Percentiles rank a stretch among this genome's conserved stretches.
Evolutionary conservation across 2,329 filamentous ascomycete species (phyloP).

Genomic region (Fusarium burgessii): DNA sequence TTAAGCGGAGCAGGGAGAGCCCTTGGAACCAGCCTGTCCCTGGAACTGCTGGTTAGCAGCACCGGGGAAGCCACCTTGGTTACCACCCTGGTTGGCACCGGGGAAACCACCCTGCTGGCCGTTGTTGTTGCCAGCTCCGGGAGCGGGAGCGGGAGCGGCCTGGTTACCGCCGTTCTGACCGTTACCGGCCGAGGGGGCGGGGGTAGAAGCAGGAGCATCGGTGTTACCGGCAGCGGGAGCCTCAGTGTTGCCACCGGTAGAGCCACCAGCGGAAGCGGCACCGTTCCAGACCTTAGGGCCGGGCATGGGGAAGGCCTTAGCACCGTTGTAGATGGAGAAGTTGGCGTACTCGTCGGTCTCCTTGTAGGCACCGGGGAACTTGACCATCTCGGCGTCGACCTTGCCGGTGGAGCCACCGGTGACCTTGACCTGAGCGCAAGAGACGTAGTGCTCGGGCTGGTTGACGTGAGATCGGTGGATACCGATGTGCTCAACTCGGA

Average conservation of each 20-base stretch:
- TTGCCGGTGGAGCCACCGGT: slow-evolving; percentile 16
- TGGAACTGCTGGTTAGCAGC: slow-evolving; percentile 8
- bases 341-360: slow-evolving; percentile 16
- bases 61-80: slow-evolving; percentile 10
- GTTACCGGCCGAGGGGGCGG: not conserved
- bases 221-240: not conserved
- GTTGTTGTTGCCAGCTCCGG: not conserved
- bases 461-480: slow-evolving; percentile 22
- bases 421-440: slow-evolving; percentile 25
- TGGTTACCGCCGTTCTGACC: not conserved
- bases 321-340: slow-evolving; percentile 28
- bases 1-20: slow-evolving; percentile 22
- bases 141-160: not conserved
- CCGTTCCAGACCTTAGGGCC: slow-evolving; percentile 21
- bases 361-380: slow-evolving; percentile 31
- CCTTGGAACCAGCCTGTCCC: not conserved
- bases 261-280: not conserved
- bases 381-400: slow-evolving; percentile 24
- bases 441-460: slow-evolving; percentile 30
- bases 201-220: not conserved
- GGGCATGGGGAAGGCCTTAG: slow-evolving; percentile 23
- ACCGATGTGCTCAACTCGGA: slow-evolving; percentile 29
- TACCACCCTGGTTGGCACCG: not conserved
- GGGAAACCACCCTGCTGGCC: not conserved
- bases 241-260: not conserved